These are phyloP conservation scores for Zostera marina DNA, from an alignment of 116 monocot species.

Conservation along the genomic window DNA sequence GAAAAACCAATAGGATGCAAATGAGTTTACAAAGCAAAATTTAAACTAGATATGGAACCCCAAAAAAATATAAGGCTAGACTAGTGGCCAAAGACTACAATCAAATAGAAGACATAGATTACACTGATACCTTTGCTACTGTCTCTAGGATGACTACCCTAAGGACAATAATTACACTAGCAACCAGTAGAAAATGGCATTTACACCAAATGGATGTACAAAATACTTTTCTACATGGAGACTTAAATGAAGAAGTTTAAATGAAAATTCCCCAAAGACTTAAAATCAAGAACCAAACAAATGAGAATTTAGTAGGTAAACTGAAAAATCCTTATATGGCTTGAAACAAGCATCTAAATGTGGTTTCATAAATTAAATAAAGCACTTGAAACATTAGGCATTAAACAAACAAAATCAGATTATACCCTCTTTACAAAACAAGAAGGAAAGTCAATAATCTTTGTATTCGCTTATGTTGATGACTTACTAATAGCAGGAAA, in stretches of 20 bases:
- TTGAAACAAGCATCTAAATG: not conserved
- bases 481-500: not conserved
- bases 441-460: not conserved
- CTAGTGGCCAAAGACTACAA: conserved; percentile 5
- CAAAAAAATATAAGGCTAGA: not conserved
- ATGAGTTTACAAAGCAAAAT: conserved; percentile 4
- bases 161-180: not conserved
- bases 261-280: not conserved
- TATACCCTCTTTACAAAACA: not conserved
- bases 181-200: no score
- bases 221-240: not conserved
- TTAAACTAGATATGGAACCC: not conserved
- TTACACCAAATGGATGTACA: not conserved
- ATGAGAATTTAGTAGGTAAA: not conserved
- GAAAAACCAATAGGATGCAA: conserved; percentile 4
- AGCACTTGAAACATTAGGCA: not conserved
- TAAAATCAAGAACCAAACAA: not conserved
- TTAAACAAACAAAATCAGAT: no score
- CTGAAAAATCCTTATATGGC: conserved; percentile 4
- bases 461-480: not conserved
- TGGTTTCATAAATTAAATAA: not conserved
- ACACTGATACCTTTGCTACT: conserved; percentile 1
- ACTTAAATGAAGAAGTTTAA: not conserved
- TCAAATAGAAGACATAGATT: not conserved
- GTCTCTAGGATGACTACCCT: not conserved